These are phyloP conservation scores for Chaetomium tenue DNA, from an alignment of 495 filamentous ascomycete species.

Conservation along the genomic window DNA sequence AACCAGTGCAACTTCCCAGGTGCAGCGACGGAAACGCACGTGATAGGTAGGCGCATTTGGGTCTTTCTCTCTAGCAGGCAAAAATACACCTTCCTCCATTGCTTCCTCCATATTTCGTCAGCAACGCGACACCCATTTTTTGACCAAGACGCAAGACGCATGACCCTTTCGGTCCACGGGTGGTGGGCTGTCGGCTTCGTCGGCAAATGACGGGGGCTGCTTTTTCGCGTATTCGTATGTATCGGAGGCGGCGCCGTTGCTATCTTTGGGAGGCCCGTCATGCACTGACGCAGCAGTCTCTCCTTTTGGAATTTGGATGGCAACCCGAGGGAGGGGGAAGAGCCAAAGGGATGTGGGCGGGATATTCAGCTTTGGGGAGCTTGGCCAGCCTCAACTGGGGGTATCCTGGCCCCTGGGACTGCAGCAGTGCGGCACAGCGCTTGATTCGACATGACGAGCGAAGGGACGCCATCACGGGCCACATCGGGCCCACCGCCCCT, in stretches of 20 bases:
- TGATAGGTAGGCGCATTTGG: background rate
- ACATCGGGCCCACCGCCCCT: conserved; percentile 14
- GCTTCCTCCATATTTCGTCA: background rate
- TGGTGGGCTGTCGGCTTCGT: background rate
- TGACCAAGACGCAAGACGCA: background rate
- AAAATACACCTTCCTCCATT: background rate
- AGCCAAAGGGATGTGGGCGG: conserved; percentile 19
- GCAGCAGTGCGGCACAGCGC: conserved; percentile 3
- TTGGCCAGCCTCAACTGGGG: background rate
- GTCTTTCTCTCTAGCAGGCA: background rate
- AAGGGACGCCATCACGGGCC: conserved; percentile 11
- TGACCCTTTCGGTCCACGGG: too few species aligned
- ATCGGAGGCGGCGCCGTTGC: background rate
- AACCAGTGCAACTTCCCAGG: background rate
- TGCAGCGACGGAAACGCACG: background rate
- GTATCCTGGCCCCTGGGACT: conserved; percentile 7
- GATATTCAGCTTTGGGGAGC: conserved; percentile 13
- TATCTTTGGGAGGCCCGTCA: background rate
- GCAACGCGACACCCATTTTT: background rate
- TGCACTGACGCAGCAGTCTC: background rate
- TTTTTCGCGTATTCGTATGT: background rate
- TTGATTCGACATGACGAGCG: conserved; percentile 14
- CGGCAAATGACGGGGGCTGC: background rate
- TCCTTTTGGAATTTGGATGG: conserved; percentile 1
- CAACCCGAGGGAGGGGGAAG: conserved; percentile 3